Evolutionary conservation across 495 filamentous ascomycete genomes (phyloP), one percentile per base, ranked within the genome.

Genomic region (Lepidopterella palustris): DNA sequence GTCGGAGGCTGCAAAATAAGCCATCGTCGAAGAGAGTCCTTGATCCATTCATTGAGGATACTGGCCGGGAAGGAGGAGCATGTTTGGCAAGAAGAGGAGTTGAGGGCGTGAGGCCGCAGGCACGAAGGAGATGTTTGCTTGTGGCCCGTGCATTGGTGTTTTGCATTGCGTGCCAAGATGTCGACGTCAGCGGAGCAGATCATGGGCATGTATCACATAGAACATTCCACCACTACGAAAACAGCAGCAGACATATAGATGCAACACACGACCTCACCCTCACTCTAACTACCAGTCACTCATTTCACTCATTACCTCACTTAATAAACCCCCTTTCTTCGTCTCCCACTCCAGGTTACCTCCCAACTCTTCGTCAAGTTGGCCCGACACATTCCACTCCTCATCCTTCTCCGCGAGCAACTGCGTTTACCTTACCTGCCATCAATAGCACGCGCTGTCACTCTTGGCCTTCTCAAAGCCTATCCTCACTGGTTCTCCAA

Each of bases 331-430:
- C 26, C 28, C 24, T 57, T 47, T 3, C 20, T 21, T 54, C 54
- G 13, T 45, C 47, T 8, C 29, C 53, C 54, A 42, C 4, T 57
- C 21, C 39, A 23, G 10, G n/a, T 55, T 25, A 24, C 13, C 29
- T 13, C 15, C 45, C 57, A 25, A 42, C 49, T 5, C 26, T 21
- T 25, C 23, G 53, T 27, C 59, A 61, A 26, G 59, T 61, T 61
- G 59, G 59, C 59, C 40, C 53, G 23, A 53, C 50, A 31, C 59
- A 15, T 55, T 48, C 49, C 27, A 3, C 28, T 60, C 21, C 31
- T 55, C 20, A 21, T 49, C 26, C 39, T 39, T 5, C 13, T 56
- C 35, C 31, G 52, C 21, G 3, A 50, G 24, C 47, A 50, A 15
- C 47, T 50, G 3, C 47, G 15, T 27, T 15, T 24, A 10, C 25